Evolutionary conservation across 2,329 filamentous ascomycete genomes (phyloP).

Genomic region (Thermoascus crustaceus): DNA sequence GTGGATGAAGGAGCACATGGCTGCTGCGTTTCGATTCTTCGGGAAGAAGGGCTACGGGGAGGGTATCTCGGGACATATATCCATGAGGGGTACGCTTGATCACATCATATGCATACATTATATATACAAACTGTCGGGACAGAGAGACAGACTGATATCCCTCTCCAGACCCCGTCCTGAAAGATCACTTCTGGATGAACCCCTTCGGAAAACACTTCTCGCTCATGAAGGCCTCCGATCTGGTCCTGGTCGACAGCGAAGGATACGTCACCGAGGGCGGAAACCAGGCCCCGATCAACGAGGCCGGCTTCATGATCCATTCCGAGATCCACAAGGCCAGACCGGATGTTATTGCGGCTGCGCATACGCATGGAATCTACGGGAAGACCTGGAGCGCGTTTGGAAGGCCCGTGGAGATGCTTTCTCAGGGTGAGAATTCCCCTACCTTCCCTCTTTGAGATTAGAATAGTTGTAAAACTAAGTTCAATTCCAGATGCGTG

Average conservation of each 20-base stretch:
- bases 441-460: slow-evolving; percentile 36
- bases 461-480: slow-evolving; percentile 5
- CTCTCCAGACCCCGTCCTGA: slow-evolving; percentile 25
- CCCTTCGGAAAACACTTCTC: slow-evolving; percentile 34
- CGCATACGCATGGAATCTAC: slow-evolving; percentile 51
- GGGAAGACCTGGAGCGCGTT: slow-evolving; percentile 56
- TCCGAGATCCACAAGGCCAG: slow-evolving; percentile 51
- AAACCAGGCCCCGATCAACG: slow-evolving; percentile 31
- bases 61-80: slow-evolving; percentile 31
- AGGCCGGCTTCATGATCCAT: slow-evolving; percentile 53
- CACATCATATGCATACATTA: too few species aligned
- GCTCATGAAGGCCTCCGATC: slow-evolving; percentile 33
- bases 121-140: too few species aligned
- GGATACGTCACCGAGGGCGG: slow-evolving; percentile 35
- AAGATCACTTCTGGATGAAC: slow-evolving; percentile 35
- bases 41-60: slow-evolving; percentile 18
- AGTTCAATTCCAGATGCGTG: slow-evolving; percentile 24
- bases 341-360: slow-evolving; percentile 51
- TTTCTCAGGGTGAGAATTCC: slow-evolving; percentile 52
- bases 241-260: slow-evolving; percentile 33
- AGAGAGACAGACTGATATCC: slow-evolving; percentile 3
- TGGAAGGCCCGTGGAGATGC: slow-evolving; percentile 51
- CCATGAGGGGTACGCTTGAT: slow-evolving; percentile 29
- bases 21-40: slow-evolving; percentile 27
- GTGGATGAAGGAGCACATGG: slow-evolving; percentile 46